Evolutionary conservation across 768 basidiomycete genomes (phyloP), one percentile per base, ranked within the genome.

Genomic region (Strobilomyces echinocephalus): DNA sequence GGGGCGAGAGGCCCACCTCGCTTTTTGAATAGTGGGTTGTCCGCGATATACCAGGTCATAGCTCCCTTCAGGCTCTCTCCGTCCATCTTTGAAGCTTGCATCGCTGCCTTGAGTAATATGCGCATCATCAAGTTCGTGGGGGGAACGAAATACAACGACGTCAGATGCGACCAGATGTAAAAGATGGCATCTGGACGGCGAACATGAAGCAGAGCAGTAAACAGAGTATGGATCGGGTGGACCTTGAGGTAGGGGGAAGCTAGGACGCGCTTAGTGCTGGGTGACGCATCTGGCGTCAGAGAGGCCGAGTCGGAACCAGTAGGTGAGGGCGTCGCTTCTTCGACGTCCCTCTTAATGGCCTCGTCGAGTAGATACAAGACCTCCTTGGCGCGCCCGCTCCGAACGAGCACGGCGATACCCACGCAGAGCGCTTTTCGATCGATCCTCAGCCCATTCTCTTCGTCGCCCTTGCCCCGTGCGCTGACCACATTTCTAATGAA

Each of bases 141-240:
- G 4, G 71, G 65, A 0, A 84, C 71, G 5, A 73, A 75, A 64
- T 87, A 93, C 4, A 91, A 65, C 0, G 67, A 60, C 4, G 72
- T 71, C 69, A 89, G 79, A 24, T 81, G 69, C n/a, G 85, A 82
- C 85, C 87, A 92, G 1, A 91, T 61, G 40, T 70, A 70, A 64
- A 88, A 84, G 4, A 85, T 76, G 8, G 78, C 70, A 58, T 88
- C 86, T 0, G 85, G 85, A 4, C 87, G 79, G 30, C 74, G 70
- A 18, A 75, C 73, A 20, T 74, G 74, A 24, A 74, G 73, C 39
- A 91, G 73, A 0, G 77, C 58, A 11, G 67, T 63, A 65, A 84
- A 72, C 60, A 83, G 76, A 18, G 71, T 64, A 58, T 79, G 79
- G 42, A 76, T 65, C 1, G 60, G 65, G 42, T 67, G 63, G 8